Conservation (phyloP, 805 yeast genomes). For the Pichia nakasei region DNA sequence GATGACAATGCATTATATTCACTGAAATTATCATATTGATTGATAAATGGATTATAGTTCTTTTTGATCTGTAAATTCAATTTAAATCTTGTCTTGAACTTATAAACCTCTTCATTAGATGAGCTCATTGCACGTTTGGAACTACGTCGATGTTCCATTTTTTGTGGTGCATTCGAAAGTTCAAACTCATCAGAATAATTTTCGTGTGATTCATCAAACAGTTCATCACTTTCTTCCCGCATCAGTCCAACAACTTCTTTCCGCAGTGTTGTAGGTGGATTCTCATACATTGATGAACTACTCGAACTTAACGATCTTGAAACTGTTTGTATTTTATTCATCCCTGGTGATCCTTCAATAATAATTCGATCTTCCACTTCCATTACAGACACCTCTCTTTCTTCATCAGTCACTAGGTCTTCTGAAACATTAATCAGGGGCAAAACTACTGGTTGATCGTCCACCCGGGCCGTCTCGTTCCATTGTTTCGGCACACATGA, state of each 20-base stretch:
- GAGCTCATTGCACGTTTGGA: slow-evolving; percentile 24
- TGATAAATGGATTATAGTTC: slow-evolving; percentile 15
- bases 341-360: neutral
- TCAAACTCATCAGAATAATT: neutral
- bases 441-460: no score
- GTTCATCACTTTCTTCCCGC: neutral
- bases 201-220: neutral
- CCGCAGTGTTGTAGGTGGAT: neutral
- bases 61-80: neutral
- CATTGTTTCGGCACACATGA: no score
- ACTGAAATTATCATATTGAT: slow-evolving; percentile 14
- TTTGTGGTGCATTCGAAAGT: neutral
- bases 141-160: slow-evolving; percentile 10
- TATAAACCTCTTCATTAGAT: slow-evolving; percentile 22
- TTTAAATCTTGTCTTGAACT: slow-evolving; percentile 16
- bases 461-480: no score
- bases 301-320: neutral
- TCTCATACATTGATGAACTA: neutral
- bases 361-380: neutral
- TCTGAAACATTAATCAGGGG: no score
- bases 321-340: neutral
- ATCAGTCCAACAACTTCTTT: slow-evolving; percentile 1
- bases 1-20: slow-evolving; percentile 13
- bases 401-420: no score
- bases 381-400: no score